Evolutionary conservation across 345 rosid genomes (phyloP), one percentile per base, ranked within the genome.

Genomic region (Cardiospermum halicacabum): DNA sequence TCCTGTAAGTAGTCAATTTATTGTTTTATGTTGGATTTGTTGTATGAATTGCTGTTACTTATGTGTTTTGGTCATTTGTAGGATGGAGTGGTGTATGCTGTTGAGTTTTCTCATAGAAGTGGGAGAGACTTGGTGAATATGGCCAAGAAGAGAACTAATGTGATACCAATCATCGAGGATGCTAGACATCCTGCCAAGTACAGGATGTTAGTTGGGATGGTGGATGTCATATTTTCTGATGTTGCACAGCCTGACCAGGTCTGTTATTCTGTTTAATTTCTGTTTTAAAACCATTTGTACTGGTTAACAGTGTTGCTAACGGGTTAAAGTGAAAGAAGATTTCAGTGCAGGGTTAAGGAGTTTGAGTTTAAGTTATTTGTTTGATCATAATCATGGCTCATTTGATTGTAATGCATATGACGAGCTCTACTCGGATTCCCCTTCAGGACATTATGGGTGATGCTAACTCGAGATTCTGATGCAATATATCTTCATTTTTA

Each of bases 241-340:
- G 99, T 95, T 84, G 98, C 99, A 40, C 99, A 95, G 69, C 99
- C 99, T 0, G 99, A 95, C 80, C 97, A 95, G 97, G 99, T 95
- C 67, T 81, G 78, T 65, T 24, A 32, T 42, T 66, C 18, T 15
- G 27, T 12, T n/a, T 4, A 53, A 49, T 47, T 0, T 64, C 15
- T 24, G 4, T 37, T 47, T 1, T 56, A 51, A 2, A 3, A 24
- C 24, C 11, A n/a, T 39, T 22, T 19, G 34, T 13, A 54, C 31
- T 16, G 11, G 9, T 5, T 65, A n/a, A n/a, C n/a, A n/a, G n/a
- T 3, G 11, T 6, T 1, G 11, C 50, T 36, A 60, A 10, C n/a
- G 25, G 11, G 31, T 57, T 3, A 11, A 59, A 59, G 19, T 12
- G 3, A 32, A 12, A 7, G 36, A 36, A n/a, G 19, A 34, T 5